Base-by-base conservation (phyloP, 345 rosid species). In the Lenwebbia sp. region DNA sequence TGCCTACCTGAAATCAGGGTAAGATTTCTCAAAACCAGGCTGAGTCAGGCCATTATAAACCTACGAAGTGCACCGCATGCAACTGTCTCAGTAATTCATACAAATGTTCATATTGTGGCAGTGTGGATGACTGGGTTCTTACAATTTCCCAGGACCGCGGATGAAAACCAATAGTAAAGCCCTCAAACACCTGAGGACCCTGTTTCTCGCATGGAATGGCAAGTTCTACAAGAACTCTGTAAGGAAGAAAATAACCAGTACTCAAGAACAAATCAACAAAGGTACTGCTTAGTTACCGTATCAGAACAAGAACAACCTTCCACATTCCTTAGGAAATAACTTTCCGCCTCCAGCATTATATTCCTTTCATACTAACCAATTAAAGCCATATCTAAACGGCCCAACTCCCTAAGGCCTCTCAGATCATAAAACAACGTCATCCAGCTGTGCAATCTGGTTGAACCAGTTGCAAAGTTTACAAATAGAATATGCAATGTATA, bases 91-190 rank as follows among this genome's bases (percentile, higher is more conserved):
- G 62, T 70, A 52, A 56, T 82, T 75, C 84, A 26, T 82, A 74
- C 4, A 83, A 26, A 84, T 51, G 30, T 50, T 28, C 52, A 21
- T 65, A 90, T 65, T 74, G 47, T 14, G 47, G 55, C 49, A 56
- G 52, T 57, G 26, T 55, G 21, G 54, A 54, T 50, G 47, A 15
- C 51, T 7, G 86, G 51, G 56, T 52, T 82, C 99, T 90, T 92
- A 97, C 99, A 88, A 97, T 90, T 92, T 97, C 99, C 96, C 96
- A 94, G 47, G 99, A 94, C 85, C 95, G 92, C 44, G 98, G 98
- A 94, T 96, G 98, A 89, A 97, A 94, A 85, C 99, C 99, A 88
- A 96, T 94, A 2, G 99, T 96, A 90, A 97, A 97, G 87, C 98
- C 99, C 84, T 95, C 82, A 82, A 97, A 96, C 84, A 96, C 92